phyloP scores from a whole-genome alignment of 2,329 filamentous ascomycete genomes.

The Aspergillus alliaceus region DNA sequence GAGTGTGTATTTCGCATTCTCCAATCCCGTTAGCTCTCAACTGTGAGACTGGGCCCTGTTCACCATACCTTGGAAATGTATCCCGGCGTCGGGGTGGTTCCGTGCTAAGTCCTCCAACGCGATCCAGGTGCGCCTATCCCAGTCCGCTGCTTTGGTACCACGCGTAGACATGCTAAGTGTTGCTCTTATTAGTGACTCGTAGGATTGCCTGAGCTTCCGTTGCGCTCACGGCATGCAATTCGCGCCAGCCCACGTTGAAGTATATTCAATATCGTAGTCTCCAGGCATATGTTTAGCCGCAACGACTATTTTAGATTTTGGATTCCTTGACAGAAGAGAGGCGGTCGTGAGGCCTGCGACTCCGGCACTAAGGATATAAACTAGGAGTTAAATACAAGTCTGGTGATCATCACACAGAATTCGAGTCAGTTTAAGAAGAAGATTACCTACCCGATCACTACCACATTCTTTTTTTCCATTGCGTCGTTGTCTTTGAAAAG shows the following conservation, averaged over 20 bases:
- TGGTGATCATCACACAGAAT: background rate
- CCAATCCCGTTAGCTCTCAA: constrained; percentile 9
- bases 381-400: background rate
- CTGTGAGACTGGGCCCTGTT: too few species aligned
- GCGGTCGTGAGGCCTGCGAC: constrained; percentile 57
- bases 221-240: constrained; percentile 69
- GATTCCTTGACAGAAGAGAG: constrained; percentile 44
- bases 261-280: constrained; percentile 85
- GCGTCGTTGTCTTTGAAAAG: background rate
- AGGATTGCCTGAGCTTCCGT: background rate
- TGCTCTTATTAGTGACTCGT: background rate
- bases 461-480: background rate
- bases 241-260: constrained; percentile 82
- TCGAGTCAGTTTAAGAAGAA: too few species aligned
- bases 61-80: constrained; percentile 69
- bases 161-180: background rate
- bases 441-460: background rate
- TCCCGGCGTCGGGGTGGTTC: constrained; percentile 70
- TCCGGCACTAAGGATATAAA: constrained; percentile 53
- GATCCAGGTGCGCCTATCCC: constrained; percentile 56
- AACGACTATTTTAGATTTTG: constrained; percentile 61
- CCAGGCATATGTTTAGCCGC: constrained; percentile 86
- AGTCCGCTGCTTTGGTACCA: constrained; percentile 21
- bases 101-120: constrained; percentile 57
- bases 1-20: constrained; percentile 51